Conservation (phyloP, 192 early-diverging fungal genomes). For the Helicostylum pulchrum region DNA sequence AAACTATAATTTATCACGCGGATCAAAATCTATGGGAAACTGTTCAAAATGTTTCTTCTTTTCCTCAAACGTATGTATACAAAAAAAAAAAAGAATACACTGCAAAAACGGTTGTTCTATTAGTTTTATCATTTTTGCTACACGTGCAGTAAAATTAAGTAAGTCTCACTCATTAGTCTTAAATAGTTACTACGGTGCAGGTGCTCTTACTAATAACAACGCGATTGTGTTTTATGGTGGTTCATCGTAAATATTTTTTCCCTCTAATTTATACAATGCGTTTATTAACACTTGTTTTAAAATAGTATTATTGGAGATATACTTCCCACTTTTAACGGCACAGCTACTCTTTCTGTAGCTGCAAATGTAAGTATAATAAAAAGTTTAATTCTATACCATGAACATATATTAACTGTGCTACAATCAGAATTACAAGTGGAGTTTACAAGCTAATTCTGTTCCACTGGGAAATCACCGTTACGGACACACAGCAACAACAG, state of each 20-base stretch:
- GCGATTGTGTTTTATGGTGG: constrained; percentile 6
- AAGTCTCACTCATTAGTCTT: no score
- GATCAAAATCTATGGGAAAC: constrained; percentile 7
- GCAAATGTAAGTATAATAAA: no score
- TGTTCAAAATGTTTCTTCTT: neutral
- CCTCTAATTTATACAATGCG: neutral
- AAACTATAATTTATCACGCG: neutral
- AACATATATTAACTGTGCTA: no score
- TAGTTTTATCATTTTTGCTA: no score
- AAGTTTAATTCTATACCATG: no score
- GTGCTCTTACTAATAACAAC: constrained; percentile 1
- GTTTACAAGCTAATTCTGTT: no score
- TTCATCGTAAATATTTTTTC: neutral
- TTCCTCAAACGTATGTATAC: constrained; percentile 1
- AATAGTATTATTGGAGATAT: constrained; percentile 3
- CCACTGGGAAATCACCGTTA: neutral
- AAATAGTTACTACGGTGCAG: constrained; percentile 4
- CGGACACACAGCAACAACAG: neutral
- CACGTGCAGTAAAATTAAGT: no score
- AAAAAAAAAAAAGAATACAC: no score
- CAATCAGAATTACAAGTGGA: neutral
- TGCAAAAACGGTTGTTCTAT: no score
- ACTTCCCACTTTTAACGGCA: neutral
- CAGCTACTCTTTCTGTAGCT: neutral
- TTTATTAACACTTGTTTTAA: neutral